Percentiles rank a stretch among this genome's conserved stretches.
Conservation (phyloP, 768 basidiomycete species). For the Termitomyces sp. region DNA sequence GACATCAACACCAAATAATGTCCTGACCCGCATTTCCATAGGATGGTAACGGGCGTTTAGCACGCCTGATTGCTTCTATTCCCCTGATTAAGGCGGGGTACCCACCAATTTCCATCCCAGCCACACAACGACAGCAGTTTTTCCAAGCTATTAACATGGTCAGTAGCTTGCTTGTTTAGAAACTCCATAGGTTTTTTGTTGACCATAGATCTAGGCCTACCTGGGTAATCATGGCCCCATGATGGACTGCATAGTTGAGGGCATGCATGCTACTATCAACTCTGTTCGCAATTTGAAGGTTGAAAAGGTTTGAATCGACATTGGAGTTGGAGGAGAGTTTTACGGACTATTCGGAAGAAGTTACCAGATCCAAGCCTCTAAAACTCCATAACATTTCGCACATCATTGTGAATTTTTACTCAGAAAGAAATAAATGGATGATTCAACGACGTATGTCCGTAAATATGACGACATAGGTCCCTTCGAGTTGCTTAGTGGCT, state of each 20-base stretch:
- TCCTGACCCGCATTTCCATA: conserved; percentile 4
- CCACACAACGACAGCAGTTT: conserved; percentile 18
- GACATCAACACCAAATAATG: background rate
- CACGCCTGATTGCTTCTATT: conserved; percentile 25
- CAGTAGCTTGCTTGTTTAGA: background rate
- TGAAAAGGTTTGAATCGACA: background rate
- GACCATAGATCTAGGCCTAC: background rate
- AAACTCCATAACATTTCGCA: background rate
- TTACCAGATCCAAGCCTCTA: too few relatives aligned
- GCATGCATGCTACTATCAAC: background rate
- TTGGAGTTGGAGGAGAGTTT: background rate
- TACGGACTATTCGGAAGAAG: background rate
- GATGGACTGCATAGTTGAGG: background rate
- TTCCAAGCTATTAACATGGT: conserved; percentile 20
- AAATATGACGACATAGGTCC: too few relatives aligned
- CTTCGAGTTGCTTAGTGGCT: too few relatives aligned
- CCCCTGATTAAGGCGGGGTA: conserved; percentile 24
- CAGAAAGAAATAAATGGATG: background rate
- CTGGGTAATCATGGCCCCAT: background rate
- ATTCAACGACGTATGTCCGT: background rate
- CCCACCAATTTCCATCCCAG: conserved; percentile 24
- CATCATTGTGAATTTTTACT: background rate
- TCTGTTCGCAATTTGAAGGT: background rate
- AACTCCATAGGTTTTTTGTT: background rate
- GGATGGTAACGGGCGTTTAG: conserved; percentile 28